A percentile compares a stretch with the other conserved stretches of the same genome.
Conservation (phyloP, 371 early-diverging fungal species). For the Actinomucor elegans region DNA sequence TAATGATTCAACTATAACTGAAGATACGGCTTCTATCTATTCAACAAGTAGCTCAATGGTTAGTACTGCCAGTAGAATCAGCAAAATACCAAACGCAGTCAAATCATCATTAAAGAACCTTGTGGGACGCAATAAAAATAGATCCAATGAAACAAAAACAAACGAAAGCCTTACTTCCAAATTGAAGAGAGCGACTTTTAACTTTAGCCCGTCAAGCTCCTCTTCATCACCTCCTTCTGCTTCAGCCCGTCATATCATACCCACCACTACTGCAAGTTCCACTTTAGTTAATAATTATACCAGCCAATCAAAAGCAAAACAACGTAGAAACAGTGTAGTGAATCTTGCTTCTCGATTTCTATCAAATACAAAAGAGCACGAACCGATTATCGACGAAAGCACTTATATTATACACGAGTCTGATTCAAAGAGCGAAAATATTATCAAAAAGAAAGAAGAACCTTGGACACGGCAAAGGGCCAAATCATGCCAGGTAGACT, state of each 20-base stretch:
- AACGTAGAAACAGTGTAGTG: constrained; percentile 20
- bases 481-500: constrained; percentile 36
- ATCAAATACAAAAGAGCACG: neutral
- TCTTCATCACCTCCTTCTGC: no score
- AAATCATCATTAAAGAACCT: constrained; percentile 43
- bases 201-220: constrained; percentile 1
- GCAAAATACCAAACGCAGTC: constrained; percentile 37
- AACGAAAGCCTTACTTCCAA: constrained; percentile 5
- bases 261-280: constrained; percentile 4
- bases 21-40: constrained; percentile 34
- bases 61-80: constrained; percentile 43
- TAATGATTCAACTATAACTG: constrained; percentile 2
- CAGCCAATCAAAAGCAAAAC: neutral
- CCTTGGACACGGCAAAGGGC: constrained; percentile 32
- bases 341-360: constrained; percentile 26
- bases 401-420: constrained; percentile 8
- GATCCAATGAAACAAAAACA: neutral
- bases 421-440: constrained; percentile 30
- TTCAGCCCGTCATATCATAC: neutral
- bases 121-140: constrained; percentile 16
- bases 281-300: neutral
- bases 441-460: constrained; percentile 8
- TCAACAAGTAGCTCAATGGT: constrained; percentile 41
- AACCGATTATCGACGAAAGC: constrained; percentile 18
- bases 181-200: constrained; percentile 16